These are phyloP conservation scores for Botrytis byssoidea DNA, from an alignment of 2,329 filamentous ascomycete species.

Conservation along the genomic window DNA sequence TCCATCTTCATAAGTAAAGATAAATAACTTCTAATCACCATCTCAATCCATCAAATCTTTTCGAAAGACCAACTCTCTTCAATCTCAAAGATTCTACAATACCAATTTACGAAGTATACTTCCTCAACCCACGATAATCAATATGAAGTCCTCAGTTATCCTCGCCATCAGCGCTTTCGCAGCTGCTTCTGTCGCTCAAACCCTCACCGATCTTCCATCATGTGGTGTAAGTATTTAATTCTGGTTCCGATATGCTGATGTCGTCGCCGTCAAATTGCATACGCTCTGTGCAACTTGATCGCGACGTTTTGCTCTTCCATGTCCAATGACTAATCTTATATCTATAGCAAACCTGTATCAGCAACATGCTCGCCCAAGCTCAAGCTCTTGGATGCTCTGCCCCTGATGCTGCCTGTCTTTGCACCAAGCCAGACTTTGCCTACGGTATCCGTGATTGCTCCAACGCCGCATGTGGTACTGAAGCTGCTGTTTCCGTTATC, in stretches of 20 bases:
- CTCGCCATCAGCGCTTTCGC: conserved; percentile 34
- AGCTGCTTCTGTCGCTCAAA: conserved; percentile 32
- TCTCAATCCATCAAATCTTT: not conserved
- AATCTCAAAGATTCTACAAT: not conserved
- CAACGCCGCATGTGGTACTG: conserved; percentile 43
- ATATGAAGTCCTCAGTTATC: conserved; percentile 37
- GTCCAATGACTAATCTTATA: conserved; percentile 25
- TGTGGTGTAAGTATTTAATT: conserved; percentile 37
- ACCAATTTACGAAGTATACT: not conserved
- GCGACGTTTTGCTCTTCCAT: not conserved
- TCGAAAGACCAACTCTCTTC: not conserved
- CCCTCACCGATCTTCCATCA: conserved; percentile 30
- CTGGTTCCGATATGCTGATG: not conserved
- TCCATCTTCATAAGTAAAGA: not conserved
- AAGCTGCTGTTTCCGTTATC: conserved; percentile 32
- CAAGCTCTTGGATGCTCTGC: conserved; percentile 42
- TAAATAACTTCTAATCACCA: conserved; percentile 1
- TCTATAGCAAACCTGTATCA: conserved; percentile 43
- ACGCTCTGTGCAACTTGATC: not conserved
- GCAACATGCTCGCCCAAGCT: conserved; percentile 47
- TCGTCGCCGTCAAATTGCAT: not conserved
- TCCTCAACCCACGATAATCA: conserved; percentile 24
- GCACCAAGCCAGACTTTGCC: conserved; percentile 45
- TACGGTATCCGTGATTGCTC: conserved; percentile 50
- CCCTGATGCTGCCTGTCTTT: conserved; percentile 45